Conservation (phyloP, 768 basidiomycete species). For the Vishniacozyma victoriae region DNA sequence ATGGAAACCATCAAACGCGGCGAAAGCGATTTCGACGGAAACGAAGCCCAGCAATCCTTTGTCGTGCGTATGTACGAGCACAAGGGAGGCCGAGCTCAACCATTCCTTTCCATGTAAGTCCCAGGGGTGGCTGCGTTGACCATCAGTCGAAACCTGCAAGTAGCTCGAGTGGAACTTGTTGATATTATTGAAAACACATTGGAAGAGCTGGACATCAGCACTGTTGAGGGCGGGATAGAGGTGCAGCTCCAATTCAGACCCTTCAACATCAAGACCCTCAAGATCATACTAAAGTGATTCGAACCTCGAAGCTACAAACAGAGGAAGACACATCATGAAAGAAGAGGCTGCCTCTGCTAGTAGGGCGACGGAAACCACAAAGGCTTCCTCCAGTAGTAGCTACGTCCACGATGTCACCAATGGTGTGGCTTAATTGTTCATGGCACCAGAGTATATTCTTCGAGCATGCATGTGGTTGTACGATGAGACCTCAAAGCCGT, state of each 20-base stretch:
- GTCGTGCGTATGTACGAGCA: conserved; percentile 82
- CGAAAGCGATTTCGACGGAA: conserved; percentile 5
- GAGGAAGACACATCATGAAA: too few species aligned
- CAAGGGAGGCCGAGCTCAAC: conserved; percentile 74
- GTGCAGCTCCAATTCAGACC: conserved; percentile 60
- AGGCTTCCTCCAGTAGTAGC: too few species aligned
- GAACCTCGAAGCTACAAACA: too few species aligned
- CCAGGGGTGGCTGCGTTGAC: background rate
- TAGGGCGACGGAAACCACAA: too few species aligned
- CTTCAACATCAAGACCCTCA: conserved; percentile 62
- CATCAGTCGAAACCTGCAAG: conserved; percentile 41
- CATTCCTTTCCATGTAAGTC: conserved; percentile 54
- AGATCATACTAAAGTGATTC: conserved; percentile 3
- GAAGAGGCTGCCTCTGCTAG: too few species aligned
- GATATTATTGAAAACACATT: conserved; percentile 85
- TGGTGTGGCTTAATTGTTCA: too few species aligned
- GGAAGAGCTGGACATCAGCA: conserved; percentile 60
- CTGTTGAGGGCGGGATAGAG: background rate
- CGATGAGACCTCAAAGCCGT: too few species aligned
- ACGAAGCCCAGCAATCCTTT: conserved; percentile 52
- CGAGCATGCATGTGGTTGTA: too few species aligned
- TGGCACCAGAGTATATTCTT: too few species aligned
- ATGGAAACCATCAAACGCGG: conserved; percentile 10
- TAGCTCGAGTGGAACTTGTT: conserved; percentile 55
- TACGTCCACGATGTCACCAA: too few species aligned